Conservation (phyloP, 441 rosid genomes). For the Pelargonium australe region DNA sequence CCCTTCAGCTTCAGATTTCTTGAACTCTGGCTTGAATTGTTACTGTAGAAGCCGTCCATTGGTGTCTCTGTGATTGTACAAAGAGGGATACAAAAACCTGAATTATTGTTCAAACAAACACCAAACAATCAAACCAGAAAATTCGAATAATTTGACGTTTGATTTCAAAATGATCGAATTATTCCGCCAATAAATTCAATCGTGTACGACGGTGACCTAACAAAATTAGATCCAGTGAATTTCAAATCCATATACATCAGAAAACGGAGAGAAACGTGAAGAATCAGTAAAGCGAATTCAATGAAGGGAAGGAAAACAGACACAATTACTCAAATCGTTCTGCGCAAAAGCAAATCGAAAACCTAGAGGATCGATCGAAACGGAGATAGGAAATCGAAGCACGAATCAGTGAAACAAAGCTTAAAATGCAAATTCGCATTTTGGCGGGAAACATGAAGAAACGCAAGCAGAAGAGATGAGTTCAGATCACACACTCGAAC, state of each 20-base stretch:
- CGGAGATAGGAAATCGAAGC: background rate
- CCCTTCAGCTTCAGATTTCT: background rate
- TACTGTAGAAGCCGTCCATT: constrained; percentile 2
- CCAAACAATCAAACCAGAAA: background rate
- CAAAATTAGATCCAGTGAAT: background rate
- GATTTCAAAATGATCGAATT: no score
- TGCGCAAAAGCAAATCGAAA: background rate
- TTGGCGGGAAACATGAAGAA: background rate
- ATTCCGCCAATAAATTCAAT: no score
- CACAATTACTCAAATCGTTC: background rate
- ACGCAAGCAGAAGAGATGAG: background rate
- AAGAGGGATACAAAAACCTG: no score
- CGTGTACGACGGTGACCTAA: background rate
- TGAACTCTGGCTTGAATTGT: background rate
- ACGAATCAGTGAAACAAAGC: no score
- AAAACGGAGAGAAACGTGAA: background rate
- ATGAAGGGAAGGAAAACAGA: background rate
- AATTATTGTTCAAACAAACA: background rate
- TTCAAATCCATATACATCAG: background rate
- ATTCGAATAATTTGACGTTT: background rate
- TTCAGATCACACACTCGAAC: background rate
- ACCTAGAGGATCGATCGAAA: background rate
- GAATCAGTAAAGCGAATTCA: background rate
- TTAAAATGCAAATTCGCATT: background rate
- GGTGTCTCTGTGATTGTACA: background rate